Conservation (phyloP, 768 basidiomycete species). For the Lactarius vividus region DNA sequence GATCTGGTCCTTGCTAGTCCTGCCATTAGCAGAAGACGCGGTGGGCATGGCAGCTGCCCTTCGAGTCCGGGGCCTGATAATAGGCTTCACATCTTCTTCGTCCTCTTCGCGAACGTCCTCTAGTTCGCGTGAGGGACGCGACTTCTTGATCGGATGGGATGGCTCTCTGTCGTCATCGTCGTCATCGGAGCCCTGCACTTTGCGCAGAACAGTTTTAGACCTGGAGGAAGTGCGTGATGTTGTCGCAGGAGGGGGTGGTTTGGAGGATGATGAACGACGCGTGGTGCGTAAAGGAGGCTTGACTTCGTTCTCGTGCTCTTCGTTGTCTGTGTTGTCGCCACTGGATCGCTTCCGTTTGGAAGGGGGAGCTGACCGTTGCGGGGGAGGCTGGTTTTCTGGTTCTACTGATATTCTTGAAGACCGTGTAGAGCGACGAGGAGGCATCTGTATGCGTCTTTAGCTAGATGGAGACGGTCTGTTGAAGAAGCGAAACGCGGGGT, state of each 20-base stretch:
- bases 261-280: slow-evolving; percentile 20
- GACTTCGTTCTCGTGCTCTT: slow-evolving; percentile 12
- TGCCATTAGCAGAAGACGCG: slow-evolving; percentile 1
- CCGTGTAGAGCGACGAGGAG: slow-evolving; percentile 28
- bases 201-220: slow-evolving; percentile 4
- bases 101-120: slow-evolving; percentile 27
- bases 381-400: slow-evolving; percentile 3
- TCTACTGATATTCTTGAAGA: slow-evolving; percentile 21
- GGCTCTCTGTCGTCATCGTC: slow-evolving; percentile 20
- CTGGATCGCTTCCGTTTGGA: slow-evolving; percentile 25
- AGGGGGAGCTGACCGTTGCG: not conserved
- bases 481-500: slow-evolving; percentile 18
- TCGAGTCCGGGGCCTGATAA: slow-evolving; percentile 3
- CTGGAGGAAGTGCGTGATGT: slow-evolving; percentile 20
- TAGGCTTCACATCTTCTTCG: slow-evolving; percentile 23
- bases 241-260: slow-evolving; percentile 6
- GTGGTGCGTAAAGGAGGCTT: slow-evolving; percentile 21
- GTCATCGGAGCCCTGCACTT: slow-evolving; percentile 18
- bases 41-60: not conserved
- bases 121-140: slow-evolving; percentile 20
- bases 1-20: slow-evolving; percentile 2
- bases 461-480: not conserved
- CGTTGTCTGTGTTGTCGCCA: slow-evolving; percentile 7
- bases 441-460: slow-evolving; percentile 18
- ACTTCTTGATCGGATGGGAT: slow-evolving; percentile 20